Evolutionary conservation across 228 moss, liverwort and hornwort species (phyloP), one percentile per base, ranked within the genome.

Genomic region (Sphagnum fallax): DNA sequence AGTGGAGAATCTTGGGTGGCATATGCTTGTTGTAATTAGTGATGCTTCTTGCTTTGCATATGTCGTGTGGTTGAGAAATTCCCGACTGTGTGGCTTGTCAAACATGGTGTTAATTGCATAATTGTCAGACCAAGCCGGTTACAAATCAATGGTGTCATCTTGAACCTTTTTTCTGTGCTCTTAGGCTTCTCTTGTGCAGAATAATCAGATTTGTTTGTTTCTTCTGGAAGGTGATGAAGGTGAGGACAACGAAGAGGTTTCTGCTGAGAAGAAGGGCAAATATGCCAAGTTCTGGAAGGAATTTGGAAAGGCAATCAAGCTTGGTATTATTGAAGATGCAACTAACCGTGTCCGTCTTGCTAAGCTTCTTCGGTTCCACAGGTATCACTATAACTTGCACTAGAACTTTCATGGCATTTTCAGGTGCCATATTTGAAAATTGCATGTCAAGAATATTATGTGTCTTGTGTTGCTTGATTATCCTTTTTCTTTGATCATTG

Each of bases 271-370:
- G 72, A 89, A 76, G 52, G 89, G 93, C 52, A 84, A 80, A 52
- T 91, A 93, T 67, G 70, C 60, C 53, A 64, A 84, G 62, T 96
- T 96, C 32, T 96, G 91, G 93, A 96, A 88, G 65, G 83, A 93
- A 52, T 93, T 82, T 63, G 87, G 87, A 5, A 96, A 96, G 74
- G 91, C 93, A 16, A 83, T 96, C 52, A 96, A 96, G 76, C 78
- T 96, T 80, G 92, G 92, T 64, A 76, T 89, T 67, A 88, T 96
- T 52, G 89, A 96, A 13, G 93, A 93, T 78, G 81, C 76, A 6
- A 71, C 79, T 0, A 92, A 96, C 65, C 72, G 88, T 67, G 78
- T 80, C 9, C 81, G 89, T 12, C 79, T 96, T 6, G 78, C 93
- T 5, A 92, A 96, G 61, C 88, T 96, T 71, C 66, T 96, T 52